These are phyloP conservation scores for Parathielavia appendiculata DNA, from an alignment of 495 filamentous ascomycete genomes.

Conservation along the genomic window DNA sequence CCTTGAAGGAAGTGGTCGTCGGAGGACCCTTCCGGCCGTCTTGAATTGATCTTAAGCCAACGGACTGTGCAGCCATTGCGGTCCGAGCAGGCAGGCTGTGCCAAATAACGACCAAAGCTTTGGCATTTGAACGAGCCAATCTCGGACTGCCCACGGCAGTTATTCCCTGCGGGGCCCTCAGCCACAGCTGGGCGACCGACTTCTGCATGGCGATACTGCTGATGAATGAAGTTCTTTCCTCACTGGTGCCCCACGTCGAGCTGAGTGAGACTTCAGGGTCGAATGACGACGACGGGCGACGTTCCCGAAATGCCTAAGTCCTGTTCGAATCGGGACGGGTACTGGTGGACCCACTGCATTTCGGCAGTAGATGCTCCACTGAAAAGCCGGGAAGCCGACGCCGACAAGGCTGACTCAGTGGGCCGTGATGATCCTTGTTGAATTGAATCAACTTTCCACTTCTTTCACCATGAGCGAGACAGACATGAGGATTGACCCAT, in stretches of 20 bases:
- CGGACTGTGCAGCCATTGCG: neutral
- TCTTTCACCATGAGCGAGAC: conserved; percentile 31
- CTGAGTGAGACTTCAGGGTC: neutral
- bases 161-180: neutral
- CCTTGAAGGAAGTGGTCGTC: too few species aligned
- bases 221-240: too few species aligned
- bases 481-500: conserved; percentile 50
- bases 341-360: too few species aligned
- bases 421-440: neutral
- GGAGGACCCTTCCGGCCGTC: too few species aligned
- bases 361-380: neutral
- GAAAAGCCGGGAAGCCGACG: neutral
- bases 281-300: too few species aligned
- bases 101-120: conserved; percentile 3
- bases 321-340: too few species aligned
- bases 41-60: neutral
- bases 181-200: neutral
- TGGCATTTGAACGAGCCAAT: neutral
- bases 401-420: conserved; percentile 1
- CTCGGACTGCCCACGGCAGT: neutral
- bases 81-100: neutral
- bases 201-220: too few species aligned
- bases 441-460: neutral
- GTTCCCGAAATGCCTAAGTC: too few species aligned
- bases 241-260: too few species aligned